Evolutionary conservation across 1,284 basidiomycete species (phyloP).

Genomic region (Sporisorium iseilematis-ciliati): DNA sequence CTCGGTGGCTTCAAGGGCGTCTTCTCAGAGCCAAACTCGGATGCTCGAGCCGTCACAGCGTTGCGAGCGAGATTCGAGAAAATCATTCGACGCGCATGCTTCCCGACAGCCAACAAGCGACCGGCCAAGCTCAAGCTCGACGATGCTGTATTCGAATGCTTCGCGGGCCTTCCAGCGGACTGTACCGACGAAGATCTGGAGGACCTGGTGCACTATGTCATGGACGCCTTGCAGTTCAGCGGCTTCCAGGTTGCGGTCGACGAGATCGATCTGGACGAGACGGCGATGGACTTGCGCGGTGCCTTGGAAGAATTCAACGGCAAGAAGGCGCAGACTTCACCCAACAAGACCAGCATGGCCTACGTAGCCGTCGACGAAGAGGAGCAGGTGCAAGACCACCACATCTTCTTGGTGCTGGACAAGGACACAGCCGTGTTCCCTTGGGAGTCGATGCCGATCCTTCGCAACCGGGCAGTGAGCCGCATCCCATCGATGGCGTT

Average conservation of each 20-base stretch:
- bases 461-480: slow-evolving; percentile 86
- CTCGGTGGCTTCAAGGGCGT: slow-evolving; percentile 88
- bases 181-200: slow-evolving; percentile 89
- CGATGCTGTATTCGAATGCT: slow-evolving; percentile 83
- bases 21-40: slow-evolving; percentile 39
- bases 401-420: slow-evolving; percentile 90
- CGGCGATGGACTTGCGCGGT: slow-evolving; percentile 70
- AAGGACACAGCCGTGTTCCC: slow-evolving; percentile 89
- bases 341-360: slow-evolving; percentile 38
- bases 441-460: slow-evolving; percentile 93
- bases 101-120: slow-evolving; percentile 69
- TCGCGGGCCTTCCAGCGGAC: slow-evolving; percentile 84
- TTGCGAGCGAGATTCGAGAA: slow-evolving; percentile 47
- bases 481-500: slow-evolving; percentile 91
- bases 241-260: slow-evolving; percentile 88
- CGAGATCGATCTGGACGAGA: slow-evolving; percentile 91
- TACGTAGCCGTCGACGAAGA: slow-evolving; percentile 33
- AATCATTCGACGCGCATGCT: slow-evolving; percentile 72
- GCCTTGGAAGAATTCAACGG: slow-evolving; percentile 60
- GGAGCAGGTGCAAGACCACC: slow-evolving; percentile 77
- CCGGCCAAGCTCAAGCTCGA: slow-evolving; percentile 75
- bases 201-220: slow-evolving; percentile 91
- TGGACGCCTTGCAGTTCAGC: slow-evolving; percentile 93
- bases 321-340: slow-evolving; percentile 38
- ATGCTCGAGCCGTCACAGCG: slow-evolving; percentile 30